Conservation (phyloP, 1,139 yeast species). For the Blastobotrys serpentis region DNA sequence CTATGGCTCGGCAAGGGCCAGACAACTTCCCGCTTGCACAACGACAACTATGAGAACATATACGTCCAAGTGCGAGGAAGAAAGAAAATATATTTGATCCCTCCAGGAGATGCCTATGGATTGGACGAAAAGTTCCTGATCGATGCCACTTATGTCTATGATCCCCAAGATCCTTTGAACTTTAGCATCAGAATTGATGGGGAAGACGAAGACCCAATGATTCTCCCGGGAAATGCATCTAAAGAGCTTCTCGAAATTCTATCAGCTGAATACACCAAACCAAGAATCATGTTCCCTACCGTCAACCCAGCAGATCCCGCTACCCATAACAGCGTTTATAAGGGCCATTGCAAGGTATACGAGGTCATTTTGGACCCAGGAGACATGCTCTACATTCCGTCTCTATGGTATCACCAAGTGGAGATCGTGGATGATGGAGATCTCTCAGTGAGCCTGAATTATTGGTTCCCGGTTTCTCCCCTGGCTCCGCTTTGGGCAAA, state of each 20-base stretch:
- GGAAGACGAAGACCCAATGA: constrained; percentile 13
- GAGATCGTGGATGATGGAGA: constrained; percentile 30
- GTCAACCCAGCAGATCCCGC: constrained; percentile 33
- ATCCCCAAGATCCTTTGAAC: constrained; percentile 8
- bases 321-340: constrained; percentile 23
- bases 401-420: constrained; percentile 44
- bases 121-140: constrained; percentile 32
- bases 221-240: constrained; percentile 18
- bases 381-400: constrained; percentile 42
- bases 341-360: constrained; percentile 28
- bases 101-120: constrained; percentile 38
- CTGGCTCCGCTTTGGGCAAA: constrained; percentile 33
- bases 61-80: constrained; percentile 39
- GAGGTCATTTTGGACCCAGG: constrained; percentile 38
- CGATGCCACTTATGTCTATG: constrained; percentile 31
- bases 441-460: constrained; percentile 39
- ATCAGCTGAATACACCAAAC: constrained; percentile 13
- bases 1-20: constrained; percentile 41
- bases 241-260: constrained; percentile 8
- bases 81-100: constrained; percentile 39
- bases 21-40: constrained; percentile 42
- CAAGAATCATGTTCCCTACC: constrained; percentile 36
- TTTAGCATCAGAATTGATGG: constrained; percentile 24
- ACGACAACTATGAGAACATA: constrained; percentile 42
- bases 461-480: constrained; percentile 40